Base-by-base conservation (phyloP, 2,329 filamentous ascomycete species). In the Cercospora sp. region DNA sequence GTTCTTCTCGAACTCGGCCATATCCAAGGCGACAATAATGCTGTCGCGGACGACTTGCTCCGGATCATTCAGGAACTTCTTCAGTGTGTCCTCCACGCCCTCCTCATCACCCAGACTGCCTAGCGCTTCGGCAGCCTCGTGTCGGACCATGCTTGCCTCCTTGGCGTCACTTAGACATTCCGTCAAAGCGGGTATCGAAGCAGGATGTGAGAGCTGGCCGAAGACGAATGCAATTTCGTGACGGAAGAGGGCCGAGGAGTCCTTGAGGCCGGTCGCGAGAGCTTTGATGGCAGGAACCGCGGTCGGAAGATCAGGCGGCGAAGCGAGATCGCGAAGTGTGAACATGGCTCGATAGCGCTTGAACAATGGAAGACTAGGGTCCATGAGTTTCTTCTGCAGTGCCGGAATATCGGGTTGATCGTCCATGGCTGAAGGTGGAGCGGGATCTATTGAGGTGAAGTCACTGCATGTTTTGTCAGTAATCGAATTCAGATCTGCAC, bases 221-320 rank as follows among this genome's bases (percentile, higher is more conserved):
- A 99, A 99, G 13, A 99, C 95, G 79, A 99, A 99, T 13, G 95
- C 95, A 72, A 99, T 93, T 79, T 99, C 95, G 82, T 99, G 95
- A 73, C 95, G 90, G 86, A 99, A 98, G 7, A 99, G 88, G 5
- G 94, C 94, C 60, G 94, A 97, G 18, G 89, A 85, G 79, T 99
- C 95, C 34, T 85, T 85, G 74, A 99, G 89, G 16, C 95, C 95
- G 77, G 89, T 90, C 57, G 95, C 93, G 58, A 99, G 87, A 10
- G 94, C 92, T 55, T 90, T 86, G 63, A 99, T 87, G 18, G 95
- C 94, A n/a, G 92, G 90, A 16, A 93, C 87, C 6, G 94, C 94
- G 1, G 94, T 97, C 1, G 93, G 91, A 53, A 96, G 89, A 77
- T 97, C 91, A 9, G 94, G 94, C 16, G 95, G 95, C 3, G 94